Evolutionary conservation across 73 alveolate genomes (phyloP), one percentile per base, ranked within the genome.

Genomic region (Paramecium pentaurelia): DNA sequence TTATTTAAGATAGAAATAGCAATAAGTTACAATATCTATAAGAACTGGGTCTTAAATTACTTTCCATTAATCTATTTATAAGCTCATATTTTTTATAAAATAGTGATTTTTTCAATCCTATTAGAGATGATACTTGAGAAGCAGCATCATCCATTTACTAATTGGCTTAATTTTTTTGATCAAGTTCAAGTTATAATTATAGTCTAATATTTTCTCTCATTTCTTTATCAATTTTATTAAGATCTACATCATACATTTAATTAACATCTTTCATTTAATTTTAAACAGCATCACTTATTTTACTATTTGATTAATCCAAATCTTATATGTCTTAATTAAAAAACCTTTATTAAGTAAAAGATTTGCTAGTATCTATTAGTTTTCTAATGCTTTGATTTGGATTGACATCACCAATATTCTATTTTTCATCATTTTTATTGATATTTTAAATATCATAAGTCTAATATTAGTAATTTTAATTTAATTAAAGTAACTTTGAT

Each of bases 181-280:
- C 90, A n/a, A 36, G 14, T 28, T 77, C 90, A 18, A 77, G 28
- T 40, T 77, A 40, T 77, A 77, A 77, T 77, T 77, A 20, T 18
- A 77, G 6, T 22, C 40, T 77, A 7, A 77, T 77, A 25, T 77
- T 40, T 38, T 77, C 90, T 45, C 44, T 42, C 90, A 77, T 38
- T 18, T 77, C 90, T 42, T 42, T 77, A 45, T 77, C 90, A 42
- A 77, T 77, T 10, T 77, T 77, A 77, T 77, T 77, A 11, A 77
- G 40, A 40, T 77, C 90, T 4, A 38, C 71, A 36, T 77, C 73
- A 77, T 77, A 77, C n/a, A 38, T 32, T 40, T 77, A 27, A 40
- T 77, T 40, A 3, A 45, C 71, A 38, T 42, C 71, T 71, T 71
- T 32, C 30, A 71, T 71, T 71, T 30, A 4, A 9, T 60, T 60